These are phyloP conservation scores for Lepidium aucheri DNA, from an alignment of 345 rosid species.

Conservation along the genomic window DNA sequence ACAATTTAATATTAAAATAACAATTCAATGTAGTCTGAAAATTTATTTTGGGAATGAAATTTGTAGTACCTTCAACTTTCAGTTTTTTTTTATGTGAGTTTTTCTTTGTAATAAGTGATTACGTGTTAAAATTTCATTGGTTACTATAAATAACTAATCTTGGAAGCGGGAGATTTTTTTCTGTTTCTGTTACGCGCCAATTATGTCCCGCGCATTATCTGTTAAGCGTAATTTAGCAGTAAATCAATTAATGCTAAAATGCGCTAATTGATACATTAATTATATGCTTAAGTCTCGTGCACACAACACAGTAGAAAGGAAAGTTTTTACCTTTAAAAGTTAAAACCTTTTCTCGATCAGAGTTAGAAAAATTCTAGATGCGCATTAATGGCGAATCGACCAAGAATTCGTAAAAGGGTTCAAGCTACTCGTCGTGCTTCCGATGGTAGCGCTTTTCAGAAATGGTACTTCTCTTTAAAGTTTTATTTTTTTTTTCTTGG, in stretches of 20 bases:
- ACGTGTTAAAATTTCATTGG: background rate
- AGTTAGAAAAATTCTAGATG: slow-evolving; percentile 1
- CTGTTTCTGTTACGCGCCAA: slow-evolving; percentile 10
- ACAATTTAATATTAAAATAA: too few relatives aligned
- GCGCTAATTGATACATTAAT: slow-evolving; percentile 4
- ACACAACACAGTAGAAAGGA: background rate
- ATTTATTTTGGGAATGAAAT: too few relatives aligned
- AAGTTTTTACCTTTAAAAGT: background rate
- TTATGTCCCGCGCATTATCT: slow-evolving; percentile 8
- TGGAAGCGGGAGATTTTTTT: slow-evolving; percentile 4
- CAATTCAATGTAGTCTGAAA: too few relatives aligned
- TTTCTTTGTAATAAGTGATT: too few relatives aligned
- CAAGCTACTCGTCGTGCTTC: slow-evolving; percentile 60
- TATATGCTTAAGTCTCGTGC: background rate
- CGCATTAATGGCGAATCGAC: slow-evolving; percentile 48
- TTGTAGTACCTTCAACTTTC: too few relatives aligned
- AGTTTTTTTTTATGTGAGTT: too few relatives aligned
- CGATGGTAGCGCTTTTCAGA: slow-evolving; percentile 74
- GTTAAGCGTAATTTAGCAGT: slow-evolving; percentile 3
- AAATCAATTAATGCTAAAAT: background rate
- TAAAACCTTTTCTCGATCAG: background rate
- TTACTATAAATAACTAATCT: background rate
- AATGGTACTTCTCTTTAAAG: slow-evolving; percentile 37
- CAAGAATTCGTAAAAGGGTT: slow-evolving; percentile 63
- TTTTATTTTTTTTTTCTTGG: background rate